These are phyloP conservation scores for Colletotrichum echinochloae DNA, from an alignment of 2,329 filamentous ascomycete species.

Conservation along the genomic window DNA sequence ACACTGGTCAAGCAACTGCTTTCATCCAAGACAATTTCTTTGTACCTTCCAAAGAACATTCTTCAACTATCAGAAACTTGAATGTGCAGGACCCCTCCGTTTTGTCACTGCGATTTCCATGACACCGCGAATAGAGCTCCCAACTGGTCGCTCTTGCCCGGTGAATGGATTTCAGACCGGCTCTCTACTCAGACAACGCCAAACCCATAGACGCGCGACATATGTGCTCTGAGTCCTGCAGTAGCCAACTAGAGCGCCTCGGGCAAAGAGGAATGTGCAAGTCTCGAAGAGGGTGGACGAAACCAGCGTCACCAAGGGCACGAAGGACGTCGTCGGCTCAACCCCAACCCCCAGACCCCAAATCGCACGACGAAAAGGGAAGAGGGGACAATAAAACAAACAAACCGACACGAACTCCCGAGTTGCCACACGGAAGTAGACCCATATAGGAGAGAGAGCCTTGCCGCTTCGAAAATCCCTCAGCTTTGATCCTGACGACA, in stretches of 20 bases:
- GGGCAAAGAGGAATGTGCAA: too few species aligned
- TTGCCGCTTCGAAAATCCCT: neutral
- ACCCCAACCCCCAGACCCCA: neutral
- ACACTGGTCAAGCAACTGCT: neutral
- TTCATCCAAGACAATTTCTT: neutral
- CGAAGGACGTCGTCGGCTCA: neutral
- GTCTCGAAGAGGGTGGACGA: neutral
- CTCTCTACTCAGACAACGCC: neutral
- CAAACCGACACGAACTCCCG: neutral
- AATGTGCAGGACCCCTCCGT: neutral
- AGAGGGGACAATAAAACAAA: too few species aligned
- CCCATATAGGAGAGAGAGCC: neutral
- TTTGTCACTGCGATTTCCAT: too few species aligned
- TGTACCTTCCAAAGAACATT: neutral
- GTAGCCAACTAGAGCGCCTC: neutral
- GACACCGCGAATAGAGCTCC: neutral
- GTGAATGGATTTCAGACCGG: too few species aligned
- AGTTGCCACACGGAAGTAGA: neutral
- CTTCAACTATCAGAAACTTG: too few species aligned
- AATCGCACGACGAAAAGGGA: neutral
- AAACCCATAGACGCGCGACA: neutral
- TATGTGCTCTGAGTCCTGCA: neutral
- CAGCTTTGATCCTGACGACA: neutral
- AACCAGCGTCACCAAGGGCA: neutral
- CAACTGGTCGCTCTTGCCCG: conserved; percentile 3